phyloP scores from a whole-genome alignment of 495 filamentous ascomycete species.

The Neurospora hispaniola region DNA sequence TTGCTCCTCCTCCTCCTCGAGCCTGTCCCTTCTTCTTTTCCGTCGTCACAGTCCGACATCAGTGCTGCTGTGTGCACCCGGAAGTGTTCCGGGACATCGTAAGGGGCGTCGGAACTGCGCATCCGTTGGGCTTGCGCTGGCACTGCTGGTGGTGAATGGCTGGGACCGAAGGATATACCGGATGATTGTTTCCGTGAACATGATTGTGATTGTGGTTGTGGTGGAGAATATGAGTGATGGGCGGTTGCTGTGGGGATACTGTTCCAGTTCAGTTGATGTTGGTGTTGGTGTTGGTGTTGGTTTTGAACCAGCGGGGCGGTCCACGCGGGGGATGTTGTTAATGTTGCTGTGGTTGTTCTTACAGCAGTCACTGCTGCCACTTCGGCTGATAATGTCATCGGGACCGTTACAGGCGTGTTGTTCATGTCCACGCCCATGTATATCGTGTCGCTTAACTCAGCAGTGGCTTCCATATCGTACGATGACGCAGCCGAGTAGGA shows the following conservation, averaged over 20 bases:
- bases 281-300: background rate
- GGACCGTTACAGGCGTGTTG: background rate
- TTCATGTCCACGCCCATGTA: background rate
- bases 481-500: conserved; percentile 15
- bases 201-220: background rate
- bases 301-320: conserved; percentile 1
- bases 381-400: conserved; percentile 6
- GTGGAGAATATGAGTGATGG: background rate
- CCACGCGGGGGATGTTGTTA: background rate
- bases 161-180: background rate
- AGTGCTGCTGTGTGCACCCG: conserved; percentile 21
- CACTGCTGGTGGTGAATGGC: background rate
- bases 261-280: background rate
- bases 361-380: conserved; percentile 1
- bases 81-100: conserved; percentile 21
- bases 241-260: background rate
- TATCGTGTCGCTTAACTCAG: background rate
- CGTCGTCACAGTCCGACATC: background rate
- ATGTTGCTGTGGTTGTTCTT: background rate
- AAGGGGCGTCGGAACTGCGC: conserved; percentile 19
- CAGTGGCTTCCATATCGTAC: conserved; percentile 7
- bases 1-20: conserved; percentile 20
- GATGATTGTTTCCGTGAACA: background rate
- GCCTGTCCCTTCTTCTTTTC: conserved; percentile 1
- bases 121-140: background rate